A percentile compares a stretch with the other conserved stretches of the same genome.
Conservation (phyloP, 1,139 yeast genomes). For the Pneumocystis wakefieldiae region DNA sequence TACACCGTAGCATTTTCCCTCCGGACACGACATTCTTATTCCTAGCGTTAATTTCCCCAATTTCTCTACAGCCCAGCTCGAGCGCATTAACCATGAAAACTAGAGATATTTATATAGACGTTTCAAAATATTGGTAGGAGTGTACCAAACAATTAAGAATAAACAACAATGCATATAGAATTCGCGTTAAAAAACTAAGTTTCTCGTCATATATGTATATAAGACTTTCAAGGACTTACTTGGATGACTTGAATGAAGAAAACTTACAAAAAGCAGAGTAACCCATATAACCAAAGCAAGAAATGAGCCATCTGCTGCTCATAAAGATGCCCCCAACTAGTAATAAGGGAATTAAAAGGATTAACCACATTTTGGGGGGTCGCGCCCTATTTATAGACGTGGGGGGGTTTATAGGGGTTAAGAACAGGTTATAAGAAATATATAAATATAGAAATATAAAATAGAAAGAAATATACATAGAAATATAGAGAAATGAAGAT, state of each 20-base stretch:
- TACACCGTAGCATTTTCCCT: slow-evolving; percentile 80
- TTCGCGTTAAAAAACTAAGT: slow-evolving; percentile 59
- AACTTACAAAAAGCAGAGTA: background rate
- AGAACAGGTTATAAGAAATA: too few relatives aligned
- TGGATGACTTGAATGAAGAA: background rate
- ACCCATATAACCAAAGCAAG: background rate
- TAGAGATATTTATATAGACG: background rate
- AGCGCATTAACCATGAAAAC: slow-evolving; percentile 78
- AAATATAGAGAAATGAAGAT: too few relatives aligned
- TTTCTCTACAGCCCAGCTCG: slow-evolving; percentile 64
- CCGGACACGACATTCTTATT: slow-evolving; percentile 55
- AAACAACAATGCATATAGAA: slow-evolving; percentile 69
- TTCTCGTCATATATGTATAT: background rate
- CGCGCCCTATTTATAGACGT: too few relatives aligned
- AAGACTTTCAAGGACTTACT: background rate
- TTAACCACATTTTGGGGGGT: background rate
- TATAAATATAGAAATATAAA: too few relatives aligned
- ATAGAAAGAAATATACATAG: too few relatives aligned
- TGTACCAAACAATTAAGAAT: slow-evolving; percentile 48
- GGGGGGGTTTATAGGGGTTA: too few relatives aligned
- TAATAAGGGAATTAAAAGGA: background rate
- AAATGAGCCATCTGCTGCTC: background rate
- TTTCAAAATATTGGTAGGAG: background rate
- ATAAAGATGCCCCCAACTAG: background rate
- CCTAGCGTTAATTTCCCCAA: slow-evolving; percentile 55